Percentiles rank a stretch among this genome's conserved stretches.
phyloP scores from a whole-genome alignment of 163 green algal species.

The Scenedesmus sp. region DNA sequence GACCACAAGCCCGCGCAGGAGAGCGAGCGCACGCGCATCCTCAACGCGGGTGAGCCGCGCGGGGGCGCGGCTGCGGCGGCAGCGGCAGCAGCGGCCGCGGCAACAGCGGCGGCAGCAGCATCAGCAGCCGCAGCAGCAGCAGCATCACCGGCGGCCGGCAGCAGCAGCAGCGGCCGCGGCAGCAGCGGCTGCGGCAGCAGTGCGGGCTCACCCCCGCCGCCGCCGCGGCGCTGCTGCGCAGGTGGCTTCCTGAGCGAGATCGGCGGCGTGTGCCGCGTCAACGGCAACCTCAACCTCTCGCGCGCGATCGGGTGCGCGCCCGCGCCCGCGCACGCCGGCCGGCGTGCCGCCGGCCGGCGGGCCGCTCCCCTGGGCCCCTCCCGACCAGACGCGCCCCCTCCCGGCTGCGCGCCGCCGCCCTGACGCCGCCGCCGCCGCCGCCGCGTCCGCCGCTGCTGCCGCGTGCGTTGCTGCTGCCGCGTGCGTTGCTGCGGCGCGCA shows the following conservation, averaged over 20 bases:
- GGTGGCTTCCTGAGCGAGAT: constrained; percentile 96
- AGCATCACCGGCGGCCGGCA: not conserved
- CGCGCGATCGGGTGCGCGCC: constrained; percentile 95
- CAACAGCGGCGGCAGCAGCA: not conserved
- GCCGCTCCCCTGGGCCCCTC: no score
- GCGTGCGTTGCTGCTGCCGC: no score
- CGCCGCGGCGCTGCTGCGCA: not conserved
- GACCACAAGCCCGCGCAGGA: constrained; percentile 94
- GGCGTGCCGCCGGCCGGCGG: no score
- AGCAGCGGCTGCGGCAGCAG: not conserved
- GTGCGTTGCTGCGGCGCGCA: no score
- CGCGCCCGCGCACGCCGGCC: no score
- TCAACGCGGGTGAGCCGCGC: constrained; percentile 65
- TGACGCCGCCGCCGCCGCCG: no score
- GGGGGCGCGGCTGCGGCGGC: not conserved
- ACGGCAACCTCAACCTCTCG: constrained; percentile 97
- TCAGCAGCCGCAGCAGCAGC: not conserved
- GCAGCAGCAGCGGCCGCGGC: not conserved
- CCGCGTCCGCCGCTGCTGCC: no score
- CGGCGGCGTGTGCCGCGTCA: constrained; percentile 91
- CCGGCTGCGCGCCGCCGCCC: no score
- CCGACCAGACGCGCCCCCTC: no score
- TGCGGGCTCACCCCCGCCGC: not conserved
- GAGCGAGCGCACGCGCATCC: constrained; percentile 84
- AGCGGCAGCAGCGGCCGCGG: not conserved